Evolutionary conservation across 2,329 filamentous ascomycete species (phyloP), one percentile per base, ranked within the genome.

Genomic region (Fusarium albosuccineum): DNA sequence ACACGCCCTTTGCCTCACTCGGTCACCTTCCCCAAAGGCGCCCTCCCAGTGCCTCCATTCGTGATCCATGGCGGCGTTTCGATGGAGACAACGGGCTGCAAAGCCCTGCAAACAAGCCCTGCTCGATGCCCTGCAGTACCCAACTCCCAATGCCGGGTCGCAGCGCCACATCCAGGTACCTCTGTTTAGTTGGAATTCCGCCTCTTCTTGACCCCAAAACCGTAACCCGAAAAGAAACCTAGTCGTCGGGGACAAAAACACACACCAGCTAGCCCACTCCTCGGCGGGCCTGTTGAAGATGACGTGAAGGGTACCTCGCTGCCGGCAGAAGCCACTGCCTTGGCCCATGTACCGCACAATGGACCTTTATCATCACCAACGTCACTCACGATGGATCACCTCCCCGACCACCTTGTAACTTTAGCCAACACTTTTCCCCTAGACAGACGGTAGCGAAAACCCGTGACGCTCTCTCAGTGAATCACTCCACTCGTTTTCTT

Each of bases 381-480:
- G 61, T 68, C 66, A 68, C 66, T 41, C 65, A 51, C 16, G 60
- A 68, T 68, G 57, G 65, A 66, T 62, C 46, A 39, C 49, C 55
- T 41, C 34, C 57, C 64, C 42, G 51, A 56, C 65, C 61, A 67
- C 60, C 57, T 62, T 58, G 56, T 67, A 67, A 55, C 65, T 68
- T 62, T 51, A 40, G 57, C 60, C 65, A 66, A 54, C 65, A 22
- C 61, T 67, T 62, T 51, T 57, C 45, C 41, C 49, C 57, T 66
- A 68, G 65, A 58, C 57, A 67, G 53, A 64, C 66, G 45, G 64
- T 37, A 29, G 33, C 41, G 41, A 48, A 66, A 55, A 57, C 66
- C 57, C 66, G 66, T 68, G 65, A 68, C 66, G 66, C 66, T 65
- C 54, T 68, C 66, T 52, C 46, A 37, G 58, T 49, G 62, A 62